phyloP scores from a whole-genome alignment of 306 rosid genomes.

The Trifolium repens region DNA sequence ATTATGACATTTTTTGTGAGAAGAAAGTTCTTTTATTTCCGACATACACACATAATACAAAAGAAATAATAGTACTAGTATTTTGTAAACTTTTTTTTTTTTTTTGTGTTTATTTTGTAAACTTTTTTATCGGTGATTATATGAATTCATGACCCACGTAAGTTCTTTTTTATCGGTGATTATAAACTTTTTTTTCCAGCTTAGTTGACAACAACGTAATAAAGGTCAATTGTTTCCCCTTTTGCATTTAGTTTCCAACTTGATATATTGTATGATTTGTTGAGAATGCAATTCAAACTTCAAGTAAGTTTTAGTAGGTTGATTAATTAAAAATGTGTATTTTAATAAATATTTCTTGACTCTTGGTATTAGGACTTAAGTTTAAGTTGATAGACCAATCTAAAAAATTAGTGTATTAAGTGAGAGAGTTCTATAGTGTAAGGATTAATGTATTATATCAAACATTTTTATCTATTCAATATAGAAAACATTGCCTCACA shows the following conservation, averaged over 20 bases:
- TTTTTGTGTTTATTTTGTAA: neutral
- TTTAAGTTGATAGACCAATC: too few species aligned
- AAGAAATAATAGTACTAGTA: neutral
- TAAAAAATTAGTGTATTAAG: too few species aligned
- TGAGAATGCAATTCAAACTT: neutral
- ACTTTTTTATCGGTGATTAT: neutral
- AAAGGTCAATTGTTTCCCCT: neutral
- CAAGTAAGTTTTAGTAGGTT: neutral
- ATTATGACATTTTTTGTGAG: conserved; percentile 38
- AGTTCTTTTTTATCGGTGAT: neutral
- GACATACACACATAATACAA: neutral
- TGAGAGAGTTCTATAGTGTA: too few species aligned
- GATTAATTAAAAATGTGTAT: too few species aligned
- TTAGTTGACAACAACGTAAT: neutral
- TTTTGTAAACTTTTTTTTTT: neutral
- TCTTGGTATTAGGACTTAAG: too few species aligned
- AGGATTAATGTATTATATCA: too few species aligned
- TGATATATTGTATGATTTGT: neutral
- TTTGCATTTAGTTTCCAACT: neutral
- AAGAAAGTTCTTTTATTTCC: conserved; percentile 9
- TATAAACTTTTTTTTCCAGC: neutral
- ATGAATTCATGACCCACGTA: neutral
- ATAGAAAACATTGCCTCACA: too few species aligned
- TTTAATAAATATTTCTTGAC: too few species aligned
- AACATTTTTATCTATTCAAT: too few species aligned